Evolutionary conservation across 2,329 filamentous ascomycete genomes (phyloP).

Genomic region (Zalaria obscura): DNA sequence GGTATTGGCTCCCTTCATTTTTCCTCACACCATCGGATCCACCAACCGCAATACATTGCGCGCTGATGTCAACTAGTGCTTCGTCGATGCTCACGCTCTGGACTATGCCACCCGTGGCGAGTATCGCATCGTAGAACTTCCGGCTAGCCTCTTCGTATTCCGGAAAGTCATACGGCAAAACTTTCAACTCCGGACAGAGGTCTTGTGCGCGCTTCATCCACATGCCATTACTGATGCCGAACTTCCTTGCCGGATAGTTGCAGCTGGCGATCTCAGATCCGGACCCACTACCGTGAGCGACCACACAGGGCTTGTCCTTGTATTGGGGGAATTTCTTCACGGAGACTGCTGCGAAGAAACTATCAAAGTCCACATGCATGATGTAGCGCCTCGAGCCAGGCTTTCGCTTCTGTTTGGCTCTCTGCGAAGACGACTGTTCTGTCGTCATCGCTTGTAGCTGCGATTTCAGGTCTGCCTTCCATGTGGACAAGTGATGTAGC

Average conservation of each 20-base stretch:
- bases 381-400: conserved; percentile 63
- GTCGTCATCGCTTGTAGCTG: conserved; percentile 68
- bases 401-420: conserved; percentile 36
- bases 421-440: conserved; percentile 46
- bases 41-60: conserved; percentile 48
- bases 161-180: conserved; percentile 90
- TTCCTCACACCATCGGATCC: conserved; percentile 52
- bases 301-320: conserved; percentile 65
- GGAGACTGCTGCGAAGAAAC: conserved; percentile 94
- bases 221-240: conserved; percentile 93
- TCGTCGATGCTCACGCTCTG: conserved; percentile 98
- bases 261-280: conserved; percentile 95
- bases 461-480: conserved; percentile 90
- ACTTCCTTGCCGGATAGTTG: conserved; percentile 80
- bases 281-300: conserved; percentile 73
- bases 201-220: conserved; percentile 92
- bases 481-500: conserved; percentile 85
- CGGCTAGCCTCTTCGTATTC: conserved; percentile 86
- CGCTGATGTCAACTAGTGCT: conserved; percentile 72
- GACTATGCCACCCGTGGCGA: conserved; percentile 66
- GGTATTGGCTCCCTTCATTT: conserved; percentile 55
- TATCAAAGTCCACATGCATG: conserved; percentile 94
- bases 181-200: conserved; percentile 70
- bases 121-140: conserved; percentile 72
- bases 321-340: conserved; percentile 63